Conservation (phyloP, 2,329 filamentous ascomycete species). For the Penicillium sp. region DNA sequence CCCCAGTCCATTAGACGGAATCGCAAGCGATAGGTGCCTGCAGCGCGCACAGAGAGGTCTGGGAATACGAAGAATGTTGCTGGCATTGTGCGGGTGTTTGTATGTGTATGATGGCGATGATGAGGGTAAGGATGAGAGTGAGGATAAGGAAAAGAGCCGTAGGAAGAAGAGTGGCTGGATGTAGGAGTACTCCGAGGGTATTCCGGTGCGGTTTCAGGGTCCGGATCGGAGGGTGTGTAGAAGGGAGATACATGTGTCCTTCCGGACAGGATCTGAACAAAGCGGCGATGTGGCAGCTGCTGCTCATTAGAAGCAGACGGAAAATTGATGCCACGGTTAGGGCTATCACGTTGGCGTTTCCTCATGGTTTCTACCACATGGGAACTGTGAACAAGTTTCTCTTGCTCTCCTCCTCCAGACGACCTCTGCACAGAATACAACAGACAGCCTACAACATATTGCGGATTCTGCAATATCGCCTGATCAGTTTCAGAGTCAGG, state of each 20-base stretch:
- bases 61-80: constrained; percentile 47
- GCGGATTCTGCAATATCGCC: constrained; percentile 35
- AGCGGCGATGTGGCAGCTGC: constrained; percentile 2
- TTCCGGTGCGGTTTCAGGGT: constrained; percentile 37
- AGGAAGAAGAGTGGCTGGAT: neutral
- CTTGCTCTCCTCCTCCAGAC: constrained; percentile 11
- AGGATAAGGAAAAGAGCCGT: too few species aligned
- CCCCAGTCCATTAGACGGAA: constrained; percentile 45
- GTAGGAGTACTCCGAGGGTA: constrained; percentile 27
- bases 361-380: constrained; percentile 10
- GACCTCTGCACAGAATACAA: constrained; percentile 32
- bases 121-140: neutral
- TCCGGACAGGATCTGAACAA: constrained; percentile 32
- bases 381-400: constrained; percentile 16
- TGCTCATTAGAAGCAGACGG: neutral
- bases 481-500: constrained; percentile 33
- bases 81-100: constrained; percentile 21
- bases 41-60: constrained; percentile 44
- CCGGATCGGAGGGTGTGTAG: constrained; percentile 40
- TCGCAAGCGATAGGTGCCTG: constrained; percentile 42
- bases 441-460: constrained; percentile 43
- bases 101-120: neutral
- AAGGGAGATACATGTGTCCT: constrained; percentile 42
- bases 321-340: constrained; percentile 11
- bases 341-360: constrained; percentile 17